Percentiles rank a stretch among this genome's conserved stretches.
Evolutionary conservation across 768 basidiomycete genomes (phyloP).

Genomic region (Auriscalpium microsporum): DNA sequence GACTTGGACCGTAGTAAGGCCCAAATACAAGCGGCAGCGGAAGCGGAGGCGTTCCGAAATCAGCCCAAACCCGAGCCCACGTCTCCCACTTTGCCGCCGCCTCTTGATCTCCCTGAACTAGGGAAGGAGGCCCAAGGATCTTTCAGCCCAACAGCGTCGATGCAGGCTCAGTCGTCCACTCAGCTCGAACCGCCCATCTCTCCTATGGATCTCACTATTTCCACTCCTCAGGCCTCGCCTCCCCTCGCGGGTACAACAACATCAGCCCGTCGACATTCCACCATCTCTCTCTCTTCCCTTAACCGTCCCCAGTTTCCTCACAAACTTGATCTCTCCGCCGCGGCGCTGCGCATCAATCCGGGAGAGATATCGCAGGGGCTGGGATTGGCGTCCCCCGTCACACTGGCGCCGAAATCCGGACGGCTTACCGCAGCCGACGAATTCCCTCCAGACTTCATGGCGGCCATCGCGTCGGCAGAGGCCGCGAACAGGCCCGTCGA

Average conservation of each 20-base stretch:
- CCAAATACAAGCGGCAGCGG: conserved; percentile 31
- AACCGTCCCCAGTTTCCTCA: conserved; percentile 62
- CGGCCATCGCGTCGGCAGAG: conserved; percentile 36
- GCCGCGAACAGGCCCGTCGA: conserved; percentile 30
- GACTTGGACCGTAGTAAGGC: conserved; percentile 49
- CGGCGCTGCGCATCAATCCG: conserved; percentile 53
- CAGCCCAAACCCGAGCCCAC: conserved; percentile 23
- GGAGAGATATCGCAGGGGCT: conserved; percentile 53
- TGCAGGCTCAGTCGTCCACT: background rate
- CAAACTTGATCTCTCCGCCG: conserved; percentile 75
- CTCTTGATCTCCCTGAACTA: too few species aligned
- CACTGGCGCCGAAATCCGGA: conserved; percentile 73
- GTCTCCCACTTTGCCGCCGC: conserved; percentile 8
- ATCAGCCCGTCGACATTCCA: conserved; percentile 54
- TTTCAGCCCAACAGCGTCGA: conserved; percentile 7
- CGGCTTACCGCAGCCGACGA: conserved; percentile 38
- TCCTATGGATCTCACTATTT: conserved; percentile 14
- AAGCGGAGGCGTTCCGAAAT: conserved; percentile 22
- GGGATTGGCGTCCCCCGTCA: conserved; percentile 68
- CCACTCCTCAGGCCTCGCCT: conserved; percentile 28
- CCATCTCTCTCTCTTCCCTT: conserved; percentile 74
- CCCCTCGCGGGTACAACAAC: conserved; percentile 21
- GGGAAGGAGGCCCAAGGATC: too few species aligned
- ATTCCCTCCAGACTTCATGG: conserved; percentile 53
- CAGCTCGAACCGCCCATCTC: background rate